phyloP scores from a whole-genome alignment of 345 rosid species.

The Citrus glauca region DNA sequence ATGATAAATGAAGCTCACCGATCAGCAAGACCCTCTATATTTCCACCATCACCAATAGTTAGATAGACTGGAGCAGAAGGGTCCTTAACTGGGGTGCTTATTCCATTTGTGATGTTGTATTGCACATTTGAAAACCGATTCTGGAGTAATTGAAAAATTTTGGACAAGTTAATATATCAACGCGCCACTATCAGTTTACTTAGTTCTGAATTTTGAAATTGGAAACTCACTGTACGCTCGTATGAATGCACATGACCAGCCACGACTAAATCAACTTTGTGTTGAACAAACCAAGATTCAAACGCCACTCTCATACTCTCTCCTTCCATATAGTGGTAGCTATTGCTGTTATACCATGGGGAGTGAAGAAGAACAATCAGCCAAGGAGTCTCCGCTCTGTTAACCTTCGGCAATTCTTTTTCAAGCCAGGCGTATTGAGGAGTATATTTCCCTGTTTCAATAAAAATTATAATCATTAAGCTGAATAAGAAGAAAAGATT shows the following conservation, averaged over 20 bases:
- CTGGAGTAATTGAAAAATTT: neutral
- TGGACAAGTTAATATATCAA: neutral
- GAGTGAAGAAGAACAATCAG: slow-evolving; percentile 32
- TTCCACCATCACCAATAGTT: slow-evolving; percentile 42
- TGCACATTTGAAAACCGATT: slow-evolving; percentile 27
- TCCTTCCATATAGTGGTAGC: slow-evolving; percentile 42
- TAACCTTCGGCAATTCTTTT: slow-evolving; percentile 28
- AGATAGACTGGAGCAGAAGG: slow-evolving; percentile 31
- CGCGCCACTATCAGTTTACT: too few species aligned
- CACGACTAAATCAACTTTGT: slow-evolving; percentile 36
- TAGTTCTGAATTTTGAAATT: too few species aligned
- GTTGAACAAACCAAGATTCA: slow-evolving; percentile 31
- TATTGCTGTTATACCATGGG: slow-evolving; percentile 35
- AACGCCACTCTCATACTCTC: slow-evolving; percentile 34
- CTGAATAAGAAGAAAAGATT: too few species aligned
- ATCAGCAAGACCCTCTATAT: slow-evolving; percentile 35
- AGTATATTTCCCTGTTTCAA: slow-evolving; percentile 26
- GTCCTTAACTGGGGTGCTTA: slow-evolving; percentile 22
- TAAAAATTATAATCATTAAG: neutral
- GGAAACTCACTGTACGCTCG: slow-evolving; percentile 29
- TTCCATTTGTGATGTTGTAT: slow-evolving; percentile 33
- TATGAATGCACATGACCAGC: slow-evolving; percentile 42
- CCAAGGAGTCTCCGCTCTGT: slow-evolving; percentile 39
- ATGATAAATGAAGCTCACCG: slow-evolving; percentile 5
- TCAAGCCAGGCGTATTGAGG: slow-evolving; percentile 34